These are phyloP conservation scores for Lippia alba DNA, from an alignment of 305 asterid genomes.

Conservation along the genomic window DNA sequence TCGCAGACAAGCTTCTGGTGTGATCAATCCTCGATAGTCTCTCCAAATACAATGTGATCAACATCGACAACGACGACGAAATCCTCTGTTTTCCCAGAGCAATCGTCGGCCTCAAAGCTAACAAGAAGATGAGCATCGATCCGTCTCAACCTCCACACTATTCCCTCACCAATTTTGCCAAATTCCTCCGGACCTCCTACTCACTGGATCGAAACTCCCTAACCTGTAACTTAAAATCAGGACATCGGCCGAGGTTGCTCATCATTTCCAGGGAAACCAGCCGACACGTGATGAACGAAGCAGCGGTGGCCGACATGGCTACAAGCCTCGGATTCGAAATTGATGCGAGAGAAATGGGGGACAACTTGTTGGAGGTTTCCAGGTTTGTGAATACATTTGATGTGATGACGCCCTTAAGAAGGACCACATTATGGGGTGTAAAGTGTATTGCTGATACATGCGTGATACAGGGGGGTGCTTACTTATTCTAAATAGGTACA, in stretches of 20 bases:
- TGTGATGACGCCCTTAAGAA: conserved; percentile 56
- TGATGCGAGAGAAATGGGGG: conserved; percentile 40
- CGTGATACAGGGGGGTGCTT: too few species aligned
- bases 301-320: conserved; percentile 42
- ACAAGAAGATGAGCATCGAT: conserved; percentile 37
- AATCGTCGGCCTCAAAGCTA: conserved; percentile 55
- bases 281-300: conserved; percentile 47
- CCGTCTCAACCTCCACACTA: conserved; percentile 26
- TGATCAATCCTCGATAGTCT: conserved; percentile 46
- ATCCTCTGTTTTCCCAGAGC: conserved; percentile 55
- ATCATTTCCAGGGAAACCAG: conserved; percentile 53
- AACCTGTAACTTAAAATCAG: too few species aligned
- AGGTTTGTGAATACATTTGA: conserved; percentile 59
- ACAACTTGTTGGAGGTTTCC: conserved; percentile 29
- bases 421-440: too few species aligned
- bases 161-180: conserved; percentile 47
- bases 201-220: conserved; percentile 29
- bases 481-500: too few species aligned
- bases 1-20: conserved; percentile 31
- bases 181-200: conserved; percentile 47
- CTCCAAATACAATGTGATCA: conserved; percentile 44
- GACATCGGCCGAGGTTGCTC: conserved; percentile 41
- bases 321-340: conserved; percentile 50
- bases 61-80: conserved; percentile 43
- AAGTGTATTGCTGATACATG: too few species aligned